Base-by-base conservation (phyloP, 2,329 filamentous ascomycete genomes). In the Cytospora schulzeri region DNA sequence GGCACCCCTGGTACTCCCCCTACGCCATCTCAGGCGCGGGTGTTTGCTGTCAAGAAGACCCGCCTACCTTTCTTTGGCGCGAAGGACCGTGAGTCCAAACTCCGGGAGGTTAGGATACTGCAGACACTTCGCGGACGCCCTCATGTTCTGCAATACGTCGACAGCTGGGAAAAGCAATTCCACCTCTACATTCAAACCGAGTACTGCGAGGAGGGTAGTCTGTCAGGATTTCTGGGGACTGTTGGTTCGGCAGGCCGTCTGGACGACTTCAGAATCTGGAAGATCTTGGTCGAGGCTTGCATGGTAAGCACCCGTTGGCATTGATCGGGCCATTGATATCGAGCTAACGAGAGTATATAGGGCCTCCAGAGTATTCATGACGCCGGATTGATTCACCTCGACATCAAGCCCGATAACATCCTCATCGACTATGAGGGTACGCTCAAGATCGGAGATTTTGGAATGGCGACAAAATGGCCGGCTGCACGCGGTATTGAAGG, bases 231-330 rank as follows among this genome's bases (percentile, higher is more conserved):
- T 74, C 83, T 99, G 33, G 85, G 87, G n/a, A 86, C 90, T 64
- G 87, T 92, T 66, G 95, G 95, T 28, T 84, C 89, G 67, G 92
- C 91, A 74, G 93, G 92, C 55, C 87, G 94, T 70, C 79, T 99
- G 69, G 95, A 99, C 76, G 95, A 98, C 75, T 99, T 99, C 78
- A 87, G 95, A 67, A 97, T 98, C 76, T 99, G 95, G 92, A 99
- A 99, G 80, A 94, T 98, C 64, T 80, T 98, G 71, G 85, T 97
- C 51, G 95, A 99, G 76, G 78, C 97, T 65, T 85, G 89, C 71
- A 80, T 90, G 81, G 92, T 95, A 85, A 78, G 90, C 81, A 15
- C 52, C 17, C 22, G 35, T 17, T 4, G 57, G 45, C 61, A 15
- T 57, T 7, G 8, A n/a, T 45, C 11, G 19, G 19, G 14, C 22